Evolutionary conservation across 1,139 yeast genomes (phyloP).

Genomic region (Meyerozyma sp.): DNA sequence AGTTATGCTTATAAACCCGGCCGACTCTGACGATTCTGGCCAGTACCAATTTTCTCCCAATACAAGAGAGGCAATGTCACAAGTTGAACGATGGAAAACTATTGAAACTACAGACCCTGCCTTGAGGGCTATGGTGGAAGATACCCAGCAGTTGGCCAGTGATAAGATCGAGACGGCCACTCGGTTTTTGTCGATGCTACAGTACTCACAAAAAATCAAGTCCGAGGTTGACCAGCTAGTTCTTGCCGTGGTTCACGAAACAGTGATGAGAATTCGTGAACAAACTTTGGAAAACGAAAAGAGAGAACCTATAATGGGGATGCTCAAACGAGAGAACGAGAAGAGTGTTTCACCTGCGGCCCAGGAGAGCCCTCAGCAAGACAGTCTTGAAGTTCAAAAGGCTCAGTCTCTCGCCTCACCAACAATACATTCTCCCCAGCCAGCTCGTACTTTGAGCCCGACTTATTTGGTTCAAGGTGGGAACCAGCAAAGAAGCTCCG

Average conservation of each 20-base stretch:
- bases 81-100: constrained; percentile 48
- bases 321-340: not conserved
- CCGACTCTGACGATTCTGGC: constrained; percentile 31
- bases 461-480: constrained; percentile 25
- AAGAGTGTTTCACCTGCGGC: not conserved
- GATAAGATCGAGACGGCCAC: constrained; percentile 72
- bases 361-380: not conserved
- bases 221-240: constrained; percentile 77
- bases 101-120: constrained; percentile 65
- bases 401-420: not conserved
- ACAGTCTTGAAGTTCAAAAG: not conserved
- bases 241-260: constrained; percentile 57
- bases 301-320: not conserved
- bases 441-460: constrained; percentile 28
- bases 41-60: constrained; percentile 57
- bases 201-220: constrained; percentile 75
- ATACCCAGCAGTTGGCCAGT: constrained; percentile 57
- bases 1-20: constrained; percentile 68
- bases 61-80: constrained; percentile 59
- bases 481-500: constrained; percentile 12
- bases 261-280: constrained; percentile 49
- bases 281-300: constrained; percentile 25
- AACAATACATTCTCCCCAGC: constrained; percentile 26
- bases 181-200: constrained; percentile 70
- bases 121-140: constrained; percentile 55